Base-by-base conservation (phyloP, 805 yeast genomes). In the Kodamaea hsintzibuensis region DNA sequence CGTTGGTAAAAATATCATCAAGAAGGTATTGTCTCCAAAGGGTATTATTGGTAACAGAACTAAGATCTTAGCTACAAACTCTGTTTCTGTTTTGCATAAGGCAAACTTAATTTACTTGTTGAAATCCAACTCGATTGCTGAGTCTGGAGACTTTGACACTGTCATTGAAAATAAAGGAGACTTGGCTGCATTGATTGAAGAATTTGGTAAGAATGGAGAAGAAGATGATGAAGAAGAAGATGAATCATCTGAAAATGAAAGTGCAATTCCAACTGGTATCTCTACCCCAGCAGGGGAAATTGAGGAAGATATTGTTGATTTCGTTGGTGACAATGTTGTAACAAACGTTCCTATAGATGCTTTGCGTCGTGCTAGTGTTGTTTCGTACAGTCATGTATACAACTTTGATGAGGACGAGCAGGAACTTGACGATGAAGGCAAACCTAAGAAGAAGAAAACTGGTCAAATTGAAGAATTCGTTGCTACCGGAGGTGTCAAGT, bases 401-500 rank as follows among this genome's bases (percentile, higher is more conserved):
- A 66, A 57, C 18, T 63, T 57, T 16, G 66, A 63, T 16, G 60
- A 50, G 9, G 58, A 52, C 10, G 55, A 40, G 25, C 53, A 51
- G 39, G 52, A 44, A 5, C 33, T 46, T 16, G 55, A 59, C 53
- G 61, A 53, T 18, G 55, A 53, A 3, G 55, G 47, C n/a, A 52
- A 50, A 19, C 46, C 54, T 16, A 51, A 45, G 7, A 38, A 17
- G 22, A 52, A 44, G 44, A 58, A 55, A 42, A 58, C 61, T 4
- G 60, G 58, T 12, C 54, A 49, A 12, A 54, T 59, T 7, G 58
- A 58, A 25, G 75, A 77, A 42, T 75, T 68, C 12, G 76, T 81
- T n/a, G 84, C 80, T 39, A 78, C 74, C 42, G 92, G 91, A 1
- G 77, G 78, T 40, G 89, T 87, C 19, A 78, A 81, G 46, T 68